A percentile compares a stretch with the other conserved stretches of the same genome.
These are phyloP conservation scores for Gossypium trilobum DNA, from an alignment of 441 rosid genomes.

Conservation along the genomic window DNA sequence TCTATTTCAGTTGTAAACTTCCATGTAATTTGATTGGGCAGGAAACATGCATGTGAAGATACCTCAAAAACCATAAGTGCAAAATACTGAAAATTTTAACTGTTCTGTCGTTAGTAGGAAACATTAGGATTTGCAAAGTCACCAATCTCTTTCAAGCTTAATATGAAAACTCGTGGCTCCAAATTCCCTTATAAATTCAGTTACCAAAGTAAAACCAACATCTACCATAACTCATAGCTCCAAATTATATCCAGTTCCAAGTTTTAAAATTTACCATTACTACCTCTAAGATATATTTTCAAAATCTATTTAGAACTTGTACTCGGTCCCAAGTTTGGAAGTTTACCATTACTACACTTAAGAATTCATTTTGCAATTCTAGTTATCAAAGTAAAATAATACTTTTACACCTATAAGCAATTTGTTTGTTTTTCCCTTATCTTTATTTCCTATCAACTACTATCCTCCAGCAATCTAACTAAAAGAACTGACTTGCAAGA, in stretches of 20 bases:
- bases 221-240: background rate
- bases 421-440: background rate
- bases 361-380: background rate
- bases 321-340: background rate
- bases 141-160: background rate
- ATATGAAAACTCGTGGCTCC: background rate
- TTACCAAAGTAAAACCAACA: background rate
- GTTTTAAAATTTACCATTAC: background rate
- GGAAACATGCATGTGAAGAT: background rate
- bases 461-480: background rate
- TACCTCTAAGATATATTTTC: background rate
- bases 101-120: background rate
- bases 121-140: background rate
- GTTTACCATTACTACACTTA: background rate
- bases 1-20: background rate
- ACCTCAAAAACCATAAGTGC: background rate
- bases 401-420: background rate
- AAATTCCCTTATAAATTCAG: background rate
- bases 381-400: background rate
- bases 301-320: background rate
- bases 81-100: background rate
- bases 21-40: background rate
- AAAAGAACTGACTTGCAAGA: background rate
- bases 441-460: background rate
- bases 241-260: slow-evolving; percentile 6